Conservation (phyloP, 176 grass and related monocot species). For the Aegilops tauschii region DNA sequence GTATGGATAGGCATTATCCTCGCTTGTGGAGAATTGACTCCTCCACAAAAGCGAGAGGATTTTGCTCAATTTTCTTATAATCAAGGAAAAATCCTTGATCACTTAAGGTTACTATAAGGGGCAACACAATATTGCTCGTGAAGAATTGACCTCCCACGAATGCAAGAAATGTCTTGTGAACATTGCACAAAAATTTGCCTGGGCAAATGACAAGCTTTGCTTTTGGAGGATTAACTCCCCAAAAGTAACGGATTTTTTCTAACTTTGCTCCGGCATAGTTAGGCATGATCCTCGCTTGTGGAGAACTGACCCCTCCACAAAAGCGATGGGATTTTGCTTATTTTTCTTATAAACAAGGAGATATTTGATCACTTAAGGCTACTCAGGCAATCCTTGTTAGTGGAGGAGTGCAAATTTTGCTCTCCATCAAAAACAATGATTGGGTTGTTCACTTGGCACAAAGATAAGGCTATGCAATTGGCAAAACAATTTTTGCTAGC, state of each 20-base stretch:
- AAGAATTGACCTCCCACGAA: neutral
- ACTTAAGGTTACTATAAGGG: neutral
- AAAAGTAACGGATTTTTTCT: neutral
- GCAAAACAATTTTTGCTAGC: too few relatives aligned
- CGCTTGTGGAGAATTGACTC: neutral
- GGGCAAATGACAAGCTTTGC: neutral
- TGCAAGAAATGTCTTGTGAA: neutral
- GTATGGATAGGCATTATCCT: neutral
- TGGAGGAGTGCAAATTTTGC: too few relatives aligned
- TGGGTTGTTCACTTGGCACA: too few relatives aligned
- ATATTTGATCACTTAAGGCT: too few relatives aligned
- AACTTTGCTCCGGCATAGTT: neutral
- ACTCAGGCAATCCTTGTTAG: too few relatives aligned
- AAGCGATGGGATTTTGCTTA: too few relatives aligned
- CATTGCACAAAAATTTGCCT: neutral
- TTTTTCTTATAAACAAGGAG: too few relatives aligned
- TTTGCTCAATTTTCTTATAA: neutral
- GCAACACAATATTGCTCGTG: neutral
- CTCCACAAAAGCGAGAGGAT: neutral
- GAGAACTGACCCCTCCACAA: too few relatives aligned
- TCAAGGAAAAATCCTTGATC: neutral
- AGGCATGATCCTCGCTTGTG: neutral
- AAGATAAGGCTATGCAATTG: too few relatives aligned
- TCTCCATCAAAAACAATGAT: too few relatives aligned
- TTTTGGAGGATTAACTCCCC: neutral